Evolutionary conservation across 106 monocot genomes (phyloP).

Genomic region (Dendrobium officinale): DNA sequence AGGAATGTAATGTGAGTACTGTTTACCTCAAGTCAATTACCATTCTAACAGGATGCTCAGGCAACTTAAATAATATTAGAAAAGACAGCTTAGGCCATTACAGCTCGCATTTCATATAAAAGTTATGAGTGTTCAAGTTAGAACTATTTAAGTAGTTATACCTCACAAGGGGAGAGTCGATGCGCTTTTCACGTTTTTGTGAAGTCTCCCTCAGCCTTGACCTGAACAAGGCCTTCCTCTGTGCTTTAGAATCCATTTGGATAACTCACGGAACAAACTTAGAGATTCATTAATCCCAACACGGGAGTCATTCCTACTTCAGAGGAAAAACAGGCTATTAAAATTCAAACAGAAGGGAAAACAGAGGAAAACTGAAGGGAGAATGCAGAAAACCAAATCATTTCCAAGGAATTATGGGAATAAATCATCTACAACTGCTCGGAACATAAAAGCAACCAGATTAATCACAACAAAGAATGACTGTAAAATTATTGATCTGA

Average conservation of each 20-base stretch:
- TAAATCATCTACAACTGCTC: background rate
- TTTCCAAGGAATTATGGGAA: background rate
- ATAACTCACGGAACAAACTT: background rate
- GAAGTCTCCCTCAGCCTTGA: conserved; percentile 65
- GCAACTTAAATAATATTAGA: background rate
- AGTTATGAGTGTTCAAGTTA: background rate
- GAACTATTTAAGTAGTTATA: conserved; percentile 4
- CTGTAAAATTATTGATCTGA: too few species aligned
- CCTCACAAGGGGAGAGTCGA: conserved; percentile 91
- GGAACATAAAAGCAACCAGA: background rate
- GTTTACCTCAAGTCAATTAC: too few species aligned
- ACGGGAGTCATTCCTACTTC: background rate
- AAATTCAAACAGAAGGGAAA: background rate
- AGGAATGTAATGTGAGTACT: too few species aligned
- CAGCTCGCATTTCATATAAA: background rate
- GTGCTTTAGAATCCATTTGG: conserved; percentile 20
- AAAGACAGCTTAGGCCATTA: background rate
- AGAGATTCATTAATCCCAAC: background rate
- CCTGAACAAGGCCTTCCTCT: conserved; percentile 68
- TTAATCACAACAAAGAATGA: background rate
- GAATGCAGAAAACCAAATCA: background rate
- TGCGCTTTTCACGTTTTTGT: conserved; percentile 71
- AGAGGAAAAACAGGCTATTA: background rate
- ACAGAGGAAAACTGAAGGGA: background rate
- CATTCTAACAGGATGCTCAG: too few species aligned